Evolutionary conservation across 2,329 filamentous ascomycete genomes (phyloP).

Genomic region (Endoconidiophora laricicola): DNA sequence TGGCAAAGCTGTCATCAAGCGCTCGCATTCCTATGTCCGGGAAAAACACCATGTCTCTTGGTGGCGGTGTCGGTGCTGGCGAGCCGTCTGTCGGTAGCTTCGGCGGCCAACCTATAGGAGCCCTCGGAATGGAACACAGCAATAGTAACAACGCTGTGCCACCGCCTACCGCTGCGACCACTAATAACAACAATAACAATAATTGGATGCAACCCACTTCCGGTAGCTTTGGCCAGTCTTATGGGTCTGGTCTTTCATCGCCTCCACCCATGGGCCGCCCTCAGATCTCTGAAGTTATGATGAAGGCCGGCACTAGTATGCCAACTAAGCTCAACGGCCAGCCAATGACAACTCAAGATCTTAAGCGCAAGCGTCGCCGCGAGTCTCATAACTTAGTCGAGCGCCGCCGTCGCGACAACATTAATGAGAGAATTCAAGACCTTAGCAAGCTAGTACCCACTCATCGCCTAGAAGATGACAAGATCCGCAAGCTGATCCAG

Average conservation of each 20-base stretch:
- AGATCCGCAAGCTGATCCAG: slow-evolving; percentile 84
- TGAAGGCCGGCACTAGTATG: slow-evolving; percentile 75
- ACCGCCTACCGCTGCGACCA: slow-evolving; percentile 83
- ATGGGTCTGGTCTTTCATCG: slow-evolving; percentile 77
- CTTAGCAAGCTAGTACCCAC: slow-evolving; percentile 82
- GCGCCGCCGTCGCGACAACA: slow-evolving; percentile 86
- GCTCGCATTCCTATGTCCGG: slow-evolving; percentile 19
- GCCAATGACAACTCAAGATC: slow-evolving; percentile 66
- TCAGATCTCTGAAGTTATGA: slow-evolving; percentile 77
- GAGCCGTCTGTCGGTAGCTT: slow-evolving; percentile 41
- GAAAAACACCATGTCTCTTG: slow-evolving; percentile 17
- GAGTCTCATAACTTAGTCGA: slow-evolving; percentile 97
- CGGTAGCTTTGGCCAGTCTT: slow-evolving; percentile 67
- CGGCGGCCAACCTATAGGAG: slow-evolving; percentile 61
- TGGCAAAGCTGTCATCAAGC: slow-evolving; percentile 2
- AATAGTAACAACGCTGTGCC: slow-evolving; percentile 35
- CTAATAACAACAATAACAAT: slow-evolving; percentile 5
- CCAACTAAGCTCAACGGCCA: slow-evolving; percentile 59
- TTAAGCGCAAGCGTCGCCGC: slow-evolving; percentile 76
- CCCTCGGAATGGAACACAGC: slow-evolving; percentile 30
- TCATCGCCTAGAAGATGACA: slow-evolving; percentile 90
- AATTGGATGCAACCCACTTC: slow-evolving; percentile 43
- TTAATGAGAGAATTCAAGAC: slow-evolving; percentile 96
- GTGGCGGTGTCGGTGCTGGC: slow-evolving; percentile 12
- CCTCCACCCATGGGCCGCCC: slow-evolving; percentile 53